These are phyloP conservation scores for Calocera cornea DNA, from an alignment of 768 basidiomycete species.

Conservation along the genomic window DNA sequence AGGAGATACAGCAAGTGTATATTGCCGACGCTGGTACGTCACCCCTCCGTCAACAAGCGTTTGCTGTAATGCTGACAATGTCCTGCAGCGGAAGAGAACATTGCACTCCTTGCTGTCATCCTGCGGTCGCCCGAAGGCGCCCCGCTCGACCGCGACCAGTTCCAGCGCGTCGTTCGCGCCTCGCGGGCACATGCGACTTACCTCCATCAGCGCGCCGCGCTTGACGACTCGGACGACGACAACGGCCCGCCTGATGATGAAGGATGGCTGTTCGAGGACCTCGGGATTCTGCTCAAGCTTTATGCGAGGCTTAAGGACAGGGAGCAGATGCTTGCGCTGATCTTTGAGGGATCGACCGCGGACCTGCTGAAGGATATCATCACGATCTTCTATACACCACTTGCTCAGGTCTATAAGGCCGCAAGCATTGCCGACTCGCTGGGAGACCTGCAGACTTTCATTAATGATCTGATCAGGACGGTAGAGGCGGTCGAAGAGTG, in stretches of 20 bases:
- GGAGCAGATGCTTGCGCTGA: slow-evolving; percentile 79
- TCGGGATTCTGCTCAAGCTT: slow-evolving; percentile 63
- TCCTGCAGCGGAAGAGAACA: slow-evolving; percentile 42
- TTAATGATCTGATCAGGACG: slow-evolving; percentile 88
- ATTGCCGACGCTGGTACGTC: slow-evolving; percentile 62
- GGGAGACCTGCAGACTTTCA: slow-evolving; percentile 79
- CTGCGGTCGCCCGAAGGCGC: slow-evolving; percentile 70
- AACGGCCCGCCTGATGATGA: slow-evolving; percentile 89
- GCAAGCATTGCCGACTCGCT: slow-evolving; percentile 94
- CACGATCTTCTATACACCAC: slow-evolving; percentile 92
- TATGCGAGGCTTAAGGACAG: slow-evolving; percentile 72
- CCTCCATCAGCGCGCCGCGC: slow-evolving; percentile 39
- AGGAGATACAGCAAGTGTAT: slow-evolving; percentile 74
- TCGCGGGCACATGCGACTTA: slow-evolving; percentile 72
- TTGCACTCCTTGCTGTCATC: slow-evolving; percentile 66
- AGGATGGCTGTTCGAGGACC: slow-evolving; percentile 91
- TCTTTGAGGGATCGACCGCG: slow-evolving; percentile 93
- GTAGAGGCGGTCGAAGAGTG: slow-evolving; percentile 85
- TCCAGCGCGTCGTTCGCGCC: slow-evolving; percentile 65
- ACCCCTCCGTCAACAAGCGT: neutral
- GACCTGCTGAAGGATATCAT: slow-evolving; percentile 96
- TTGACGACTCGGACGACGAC: slow-evolving; percentile 80
- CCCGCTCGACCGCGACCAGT: slow-evolving; percentile 56
- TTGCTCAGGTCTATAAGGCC: slow-evolving; percentile 94
- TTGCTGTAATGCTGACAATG: neutral